Conservation (phyloP, 108 stramenopile genomes). For the Skeletonema grethae region DNA sequence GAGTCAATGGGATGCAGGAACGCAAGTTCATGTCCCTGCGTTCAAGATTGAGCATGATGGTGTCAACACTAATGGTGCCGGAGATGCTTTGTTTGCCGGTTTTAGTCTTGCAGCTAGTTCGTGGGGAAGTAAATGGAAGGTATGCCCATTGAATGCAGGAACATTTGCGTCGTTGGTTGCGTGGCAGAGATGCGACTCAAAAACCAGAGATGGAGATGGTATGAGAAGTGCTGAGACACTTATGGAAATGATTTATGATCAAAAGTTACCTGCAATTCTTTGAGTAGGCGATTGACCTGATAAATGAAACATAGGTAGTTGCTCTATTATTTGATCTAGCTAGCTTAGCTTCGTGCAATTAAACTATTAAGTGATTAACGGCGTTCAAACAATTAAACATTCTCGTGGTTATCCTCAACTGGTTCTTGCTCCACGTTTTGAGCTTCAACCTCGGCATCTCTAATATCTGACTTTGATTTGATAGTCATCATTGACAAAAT, state of each 20-base stretch:
- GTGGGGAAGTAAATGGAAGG: conserved; percentile 35
- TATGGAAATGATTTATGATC: conserved; percentile 24
- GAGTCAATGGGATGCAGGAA: conserved; percentile 32
- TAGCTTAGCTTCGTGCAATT: background rate
- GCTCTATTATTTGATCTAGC: background rate
- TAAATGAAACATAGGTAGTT: background rate
- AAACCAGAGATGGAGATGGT: conserved; percentile 40
- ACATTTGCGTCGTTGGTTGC: conserved; percentile 44
- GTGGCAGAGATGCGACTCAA: conserved; percentile 41
- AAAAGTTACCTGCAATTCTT: conserved; percentile 24
- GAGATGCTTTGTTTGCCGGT: conserved; percentile 53
- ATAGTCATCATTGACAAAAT: conserved; percentile 84
- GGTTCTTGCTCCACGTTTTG: conserved; percentile 9
- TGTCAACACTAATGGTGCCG: conserved; percentile 51
- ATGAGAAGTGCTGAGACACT: conserved; percentile 38
- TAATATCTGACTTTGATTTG: conserved; percentile 39
- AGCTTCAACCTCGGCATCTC: conserved; percentile 38
- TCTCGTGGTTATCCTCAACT: conserved; percentile 10
- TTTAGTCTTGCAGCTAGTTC: conserved; percentile 48
- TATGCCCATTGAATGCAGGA: conserved; percentile 28
- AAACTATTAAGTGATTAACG: background rate
- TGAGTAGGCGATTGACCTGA: background rate
- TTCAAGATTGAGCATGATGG: conserved; percentile 38
- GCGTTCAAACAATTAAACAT: conserved; percentile 6
- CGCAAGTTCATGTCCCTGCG: conserved; percentile 37